Percentiles rank a stretch among this genome's conserved stretches.
Conservation (phyloP, 2,329 filamentous ascomycete species). For the Ophiosphaerella herpotricha region DNA sequence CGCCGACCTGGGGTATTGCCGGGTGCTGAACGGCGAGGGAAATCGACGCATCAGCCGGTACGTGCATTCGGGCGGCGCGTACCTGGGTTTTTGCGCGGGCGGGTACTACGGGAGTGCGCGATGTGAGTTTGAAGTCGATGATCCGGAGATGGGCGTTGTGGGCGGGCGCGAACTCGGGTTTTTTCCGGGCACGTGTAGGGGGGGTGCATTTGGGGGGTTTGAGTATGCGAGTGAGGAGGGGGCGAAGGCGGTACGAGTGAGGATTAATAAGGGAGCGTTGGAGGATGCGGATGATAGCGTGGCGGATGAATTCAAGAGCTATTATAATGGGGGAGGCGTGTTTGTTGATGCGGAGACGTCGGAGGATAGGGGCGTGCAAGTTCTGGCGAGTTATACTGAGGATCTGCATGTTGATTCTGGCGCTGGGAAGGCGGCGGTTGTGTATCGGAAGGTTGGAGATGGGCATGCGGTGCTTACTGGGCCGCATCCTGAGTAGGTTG, state of each 20-base stretch:
- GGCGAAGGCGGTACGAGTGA: conserved; percentile 71
- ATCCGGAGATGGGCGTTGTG: conserved; percentile 79
- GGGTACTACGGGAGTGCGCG: conserved; percentile 82
- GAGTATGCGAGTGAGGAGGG: conserved; percentile 87
- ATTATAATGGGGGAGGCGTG: conserved; percentile 93
- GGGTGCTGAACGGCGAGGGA: conserved; percentile 82
- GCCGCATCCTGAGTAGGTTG: conserved; percentile 84
- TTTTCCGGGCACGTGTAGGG: conserved; percentile 84
- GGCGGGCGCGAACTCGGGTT: conserved; percentile 85
- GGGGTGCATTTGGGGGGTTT: conserved; percentile 86
- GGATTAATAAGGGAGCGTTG: conserved; percentile 66
- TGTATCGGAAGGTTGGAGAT: conserved; percentile 81
- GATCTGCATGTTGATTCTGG: conserved; percentile 77
- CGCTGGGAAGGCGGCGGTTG: conserved; percentile 73
- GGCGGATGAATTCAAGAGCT: conserved; percentile 70
- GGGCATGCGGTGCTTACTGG: conserved; percentile 81
- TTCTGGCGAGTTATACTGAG: conserved; percentile 80
- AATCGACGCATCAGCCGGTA: conserved; percentile 85
- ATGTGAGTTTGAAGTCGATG: conserved; percentile 92
- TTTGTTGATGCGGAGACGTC: conserved; percentile 79
- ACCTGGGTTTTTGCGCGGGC: conserved; percentile 91
- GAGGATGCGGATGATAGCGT: conserved; percentile 52
- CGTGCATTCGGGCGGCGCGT: conserved; percentile 81
- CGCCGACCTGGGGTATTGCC: conserved; percentile 90
- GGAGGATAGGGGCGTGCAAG: conserved; percentile 69